Conservation (phyloP, 2,329 filamentous ascomycete genomes). For the Cordyceps cicadae region DNA sequence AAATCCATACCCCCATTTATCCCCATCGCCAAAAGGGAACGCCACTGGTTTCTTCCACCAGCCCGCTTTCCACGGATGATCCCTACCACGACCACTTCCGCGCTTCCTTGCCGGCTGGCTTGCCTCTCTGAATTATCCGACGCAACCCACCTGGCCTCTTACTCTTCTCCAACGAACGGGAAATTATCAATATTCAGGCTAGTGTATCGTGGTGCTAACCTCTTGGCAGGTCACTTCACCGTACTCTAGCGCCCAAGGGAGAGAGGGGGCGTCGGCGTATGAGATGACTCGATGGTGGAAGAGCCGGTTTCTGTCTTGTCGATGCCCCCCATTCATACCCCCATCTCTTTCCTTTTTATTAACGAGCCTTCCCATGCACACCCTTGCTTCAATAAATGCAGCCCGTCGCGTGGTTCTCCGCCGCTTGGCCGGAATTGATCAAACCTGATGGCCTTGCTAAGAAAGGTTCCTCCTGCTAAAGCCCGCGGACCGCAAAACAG, state of each 20-base stretch:
- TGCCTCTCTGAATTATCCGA: neutral
- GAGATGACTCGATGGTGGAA: too few relatives aligned
- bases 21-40: neutral
- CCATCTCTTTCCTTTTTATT: neutral
- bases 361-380: neutral
- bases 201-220: neutral
- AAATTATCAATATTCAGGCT: constrained; percentile 7
- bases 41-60: neutral
- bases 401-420: neutral
- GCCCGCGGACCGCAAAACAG: neutral
- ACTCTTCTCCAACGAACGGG: neutral
- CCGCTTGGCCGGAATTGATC: neutral
- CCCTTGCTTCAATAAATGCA: neutral
- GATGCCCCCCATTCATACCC: neutral
- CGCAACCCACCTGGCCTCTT: neutral
- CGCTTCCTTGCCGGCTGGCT: neutral
- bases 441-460: neutral
- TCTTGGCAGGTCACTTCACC: too few relatives aligned
- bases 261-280: too few relatives aligned
- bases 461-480: neutral
- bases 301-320: neutral
- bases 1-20: too few relatives aligned
- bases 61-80: neutral
- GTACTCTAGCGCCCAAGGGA: too few relatives aligned
- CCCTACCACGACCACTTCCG: neutral